Percentiles rank a stretch among this genome's conserved stretches.
These are phyloP conservation scores for Gynochthodes officinalis DNA, from an alignment of 257 asterid species.

Conservation along the genomic window DNA sequence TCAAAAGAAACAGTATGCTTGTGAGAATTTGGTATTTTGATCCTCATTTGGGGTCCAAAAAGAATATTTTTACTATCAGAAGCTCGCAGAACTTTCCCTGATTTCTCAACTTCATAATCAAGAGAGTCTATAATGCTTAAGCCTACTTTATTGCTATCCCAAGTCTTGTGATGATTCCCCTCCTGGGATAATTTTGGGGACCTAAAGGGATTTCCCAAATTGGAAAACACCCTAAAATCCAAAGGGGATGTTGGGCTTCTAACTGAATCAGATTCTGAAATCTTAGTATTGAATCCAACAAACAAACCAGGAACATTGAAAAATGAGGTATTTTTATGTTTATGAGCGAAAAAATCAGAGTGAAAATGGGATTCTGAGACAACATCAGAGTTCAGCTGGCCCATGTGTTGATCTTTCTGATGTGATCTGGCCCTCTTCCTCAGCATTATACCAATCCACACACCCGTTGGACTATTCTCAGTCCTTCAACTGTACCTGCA, in stretches of 20 bases:
- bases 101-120: constrained; percentile 40
- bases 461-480: constrained; percentile 18
- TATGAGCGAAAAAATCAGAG: constrained; percentile 48
- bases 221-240: constrained; percentile 74
- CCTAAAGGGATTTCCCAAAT: constrained; percentile 70
- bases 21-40: constrained; percentile 34
- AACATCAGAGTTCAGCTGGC: constrained; percentile 47
- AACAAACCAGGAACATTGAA: constrained; percentile 59
- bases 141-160: constrained; percentile 78
- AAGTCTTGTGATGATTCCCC: constrained; percentile 44
- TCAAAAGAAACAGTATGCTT: constrained; percentile 34
- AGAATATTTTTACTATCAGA: constrained; percentile 57
- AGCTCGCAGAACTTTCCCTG: constrained; percentile 35
- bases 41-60: constrained; percentile 57
- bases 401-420: constrained; percentile 58
- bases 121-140: constrained; percentile 84
- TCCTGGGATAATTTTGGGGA: constrained; percentile 39
- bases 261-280: constrained; percentile 74
- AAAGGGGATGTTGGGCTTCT: constrained; percentile 91
- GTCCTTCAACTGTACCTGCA: constrained; percentile 42
- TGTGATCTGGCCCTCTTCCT: constrained; percentile 67
- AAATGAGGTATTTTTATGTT: constrained; percentile 46
- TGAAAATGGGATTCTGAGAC: constrained; percentile 48
- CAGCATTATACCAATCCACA: constrained; percentile 46
- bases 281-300: constrained; percentile 59